These are phyloP conservation scores for Thalia dealbata DNA, from an alignment of 176 grass and related monocot genomes.

Conservation along the genomic window DNA sequence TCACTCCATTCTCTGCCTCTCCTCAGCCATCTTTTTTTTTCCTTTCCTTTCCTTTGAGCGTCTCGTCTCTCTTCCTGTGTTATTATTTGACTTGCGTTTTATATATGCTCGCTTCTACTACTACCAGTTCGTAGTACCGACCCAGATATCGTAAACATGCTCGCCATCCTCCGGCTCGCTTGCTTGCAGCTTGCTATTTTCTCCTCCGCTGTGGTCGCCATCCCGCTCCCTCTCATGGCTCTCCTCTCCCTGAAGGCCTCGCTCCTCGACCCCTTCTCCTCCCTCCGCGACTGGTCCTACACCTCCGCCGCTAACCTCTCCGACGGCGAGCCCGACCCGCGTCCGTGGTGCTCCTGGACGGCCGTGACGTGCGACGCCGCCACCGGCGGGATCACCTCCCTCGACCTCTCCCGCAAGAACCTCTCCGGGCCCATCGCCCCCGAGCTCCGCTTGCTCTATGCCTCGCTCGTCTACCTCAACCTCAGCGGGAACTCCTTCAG, in stretches of 20 bases:
- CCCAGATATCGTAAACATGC: too few species aligned
- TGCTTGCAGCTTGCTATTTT: not conserved
- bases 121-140: too few species aligned
- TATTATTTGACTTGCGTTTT: not conserved
- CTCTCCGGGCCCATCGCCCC: slow-evolving; percentile 52
- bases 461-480: slow-evolving; percentile 51
- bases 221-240: not conserved
- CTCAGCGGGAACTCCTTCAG: slow-evolving; percentile 62
- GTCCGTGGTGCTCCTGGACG: slow-evolving; percentile 75
- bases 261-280: slow-evolving; percentile 36
- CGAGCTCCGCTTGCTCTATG: slow-evolving; percentile 38
- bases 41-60: too few species aligned
- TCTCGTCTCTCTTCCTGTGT: not conserved
- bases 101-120: not conserved
- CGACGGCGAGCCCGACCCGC: slow-evolving; percentile 21
- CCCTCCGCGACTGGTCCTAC: slow-evolving; percentile 58
- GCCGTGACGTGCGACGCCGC: slow-evolving; percentile 48
- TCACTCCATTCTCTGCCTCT: not conserved
- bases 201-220: not conserved
- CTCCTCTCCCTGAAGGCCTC: slow-evolving; percentile 61
- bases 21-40: too few species aligned
- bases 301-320: slow-evolving; percentile 19
- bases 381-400: slow-evolving; percentile 32
- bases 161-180: not conserved
- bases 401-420: slow-evolving; percentile 70